Base-by-base conservation (phyloP, 2,329 filamentous ascomycete species). In the Xylariomycetidae sp. region DNA sequence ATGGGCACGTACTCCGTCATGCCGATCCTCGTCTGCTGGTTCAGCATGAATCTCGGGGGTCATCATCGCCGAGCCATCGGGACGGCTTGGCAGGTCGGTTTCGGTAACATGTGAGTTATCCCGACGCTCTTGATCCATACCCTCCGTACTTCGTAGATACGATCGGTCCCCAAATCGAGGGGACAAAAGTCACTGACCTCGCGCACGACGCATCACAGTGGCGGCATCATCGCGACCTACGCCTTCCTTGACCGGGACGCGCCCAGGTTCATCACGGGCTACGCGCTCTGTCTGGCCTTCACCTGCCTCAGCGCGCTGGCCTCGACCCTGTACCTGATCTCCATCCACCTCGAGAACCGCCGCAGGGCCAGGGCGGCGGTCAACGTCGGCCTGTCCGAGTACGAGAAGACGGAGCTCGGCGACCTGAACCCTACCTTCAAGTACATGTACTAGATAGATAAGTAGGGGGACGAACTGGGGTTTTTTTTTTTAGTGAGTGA, bases 21-120 rank as follows among this genome's bases (percentile, higher is more conserved):
- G 83, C 88, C 90, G 0, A 80, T 95, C 18, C 77, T 88, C 27
- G 75, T 88, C 6, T 88, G 83, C 57, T 89, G 85, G 84, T 88
- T 83, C 58, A 82, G 82, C 48, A 87, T 88, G 77, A 89, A 88
- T 48, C 64, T 88, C 2, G 77, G 77, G 3, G 84, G 83, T 0
- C 85, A 88, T 53, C 80, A 80, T 37, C 72, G 83, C 3, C 70
- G 84, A 2, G 42, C 55, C n/a, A 74, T 88, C 12, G 84, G 84
- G 10, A 77, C 77, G 7, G 85, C 82, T 1, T 88, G 82, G 81
- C 84, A 88, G 56, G 69, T 89, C 27, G 82, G 81, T 1, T 87
- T 88, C 45, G 85, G 85, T 9, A 89, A 88, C 49, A 77, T 88
- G 44, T 47, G 40, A 14, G 44, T 43, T 26, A 14, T 15, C 13